These are phyloP conservation scores for Jamesozyma lodderae DNA, from an alignment of 805 yeast species.

Conservation along the genomic window DNA sequence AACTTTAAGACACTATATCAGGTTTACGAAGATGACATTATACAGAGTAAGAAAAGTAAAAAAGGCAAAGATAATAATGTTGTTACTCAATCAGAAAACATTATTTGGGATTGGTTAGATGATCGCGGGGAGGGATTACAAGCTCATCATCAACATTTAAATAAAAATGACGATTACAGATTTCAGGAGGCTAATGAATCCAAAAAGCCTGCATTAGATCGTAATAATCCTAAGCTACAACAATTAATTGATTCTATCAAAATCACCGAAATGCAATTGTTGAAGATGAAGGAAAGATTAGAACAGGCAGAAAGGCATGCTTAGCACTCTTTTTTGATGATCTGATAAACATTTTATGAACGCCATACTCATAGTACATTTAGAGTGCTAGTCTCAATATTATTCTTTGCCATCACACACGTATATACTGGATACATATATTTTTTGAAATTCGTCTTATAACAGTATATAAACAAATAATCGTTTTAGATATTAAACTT, in stretches of 20 bases:
- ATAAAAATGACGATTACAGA: background rate
- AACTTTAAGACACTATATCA: slow-evolving; percentile 32
- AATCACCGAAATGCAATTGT: slow-evolving; percentile 24
- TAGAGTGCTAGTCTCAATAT: no score
- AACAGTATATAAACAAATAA: no score
- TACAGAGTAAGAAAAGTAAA: slow-evolving; percentile 6
- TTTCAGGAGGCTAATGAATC: no score
- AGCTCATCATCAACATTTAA: background rate
- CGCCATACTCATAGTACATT: no score
- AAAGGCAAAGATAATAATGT: slow-evolving; percentile 16
- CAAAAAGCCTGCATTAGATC: no score
- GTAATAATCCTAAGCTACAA: background rate
- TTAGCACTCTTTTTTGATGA: no score
- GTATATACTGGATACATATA: no score
- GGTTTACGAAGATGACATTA: slow-evolving; percentile 26
- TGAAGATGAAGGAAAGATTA: slow-evolving; percentile 19
- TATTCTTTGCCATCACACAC: no score
- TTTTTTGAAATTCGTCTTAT: no score
- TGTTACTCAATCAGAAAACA: slow-evolving; percentile 43
- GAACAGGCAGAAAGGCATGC: slow-evolving; percentile 4
- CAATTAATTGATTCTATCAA: slow-evolving; percentile 23
- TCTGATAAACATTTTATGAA: no score
- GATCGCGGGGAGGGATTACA: slow-evolving; percentile 25
- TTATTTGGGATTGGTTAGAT: slow-evolving; percentile 67
- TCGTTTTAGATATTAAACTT: no score